A percentile compares a stretch with the other conserved stretches of the same genome.
Evolutionary conservation across 2,329 filamentous ascomycete species (phyloP).

Genomic region (Orbilia oligospora): DNA sequence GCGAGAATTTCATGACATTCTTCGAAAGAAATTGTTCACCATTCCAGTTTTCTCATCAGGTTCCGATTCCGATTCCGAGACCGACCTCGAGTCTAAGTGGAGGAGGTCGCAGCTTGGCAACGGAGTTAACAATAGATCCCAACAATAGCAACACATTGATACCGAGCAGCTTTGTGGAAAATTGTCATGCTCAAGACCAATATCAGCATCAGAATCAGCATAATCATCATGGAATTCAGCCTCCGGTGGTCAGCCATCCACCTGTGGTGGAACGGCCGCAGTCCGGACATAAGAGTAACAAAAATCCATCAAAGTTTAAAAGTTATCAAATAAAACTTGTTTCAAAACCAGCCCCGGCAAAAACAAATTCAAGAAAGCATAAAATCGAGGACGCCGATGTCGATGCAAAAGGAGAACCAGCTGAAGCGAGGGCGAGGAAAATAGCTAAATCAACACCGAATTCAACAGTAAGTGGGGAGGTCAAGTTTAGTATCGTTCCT

Average conservation of each 20-base stretch:
- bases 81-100: constrained; percentile 53
- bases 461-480: constrained; percentile 31
- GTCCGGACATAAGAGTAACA: constrained; percentile 37
- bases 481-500: constrained; percentile 56
- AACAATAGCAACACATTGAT: constrained; percentile 52
- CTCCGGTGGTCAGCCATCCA: constrained; percentile 22
- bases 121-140: constrained; percentile 47
- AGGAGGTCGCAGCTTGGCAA: constrained; percentile 54
- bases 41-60: constrained; percentile 30
- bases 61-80: constrained; percentile 33
- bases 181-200: constrained; percentile 1
- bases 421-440: constrained; percentile 31
- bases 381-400: constrained; percentile 32
- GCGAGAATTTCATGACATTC: constrained; percentile 45
- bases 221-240: constrained; percentile 39
- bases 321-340: constrained; percentile 56
- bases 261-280: constrained; percentile 8
- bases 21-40: constrained; percentile 50
- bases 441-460: constrained; percentile 35
- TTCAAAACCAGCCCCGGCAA: constrained; percentile 32
- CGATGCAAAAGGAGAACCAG: constrained; percentile 18
- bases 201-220: not conserved
- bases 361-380: constrained; percentile 41
- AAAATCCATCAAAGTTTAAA: constrained; percentile 47
- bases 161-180: constrained; percentile 27